Percentiles rank a stretch among this genome's conserved stretches.
Evolutionary conservation across 176 grass and related monocot genomes (phyloP).

Genomic region (Carex myosuroides): DNA sequence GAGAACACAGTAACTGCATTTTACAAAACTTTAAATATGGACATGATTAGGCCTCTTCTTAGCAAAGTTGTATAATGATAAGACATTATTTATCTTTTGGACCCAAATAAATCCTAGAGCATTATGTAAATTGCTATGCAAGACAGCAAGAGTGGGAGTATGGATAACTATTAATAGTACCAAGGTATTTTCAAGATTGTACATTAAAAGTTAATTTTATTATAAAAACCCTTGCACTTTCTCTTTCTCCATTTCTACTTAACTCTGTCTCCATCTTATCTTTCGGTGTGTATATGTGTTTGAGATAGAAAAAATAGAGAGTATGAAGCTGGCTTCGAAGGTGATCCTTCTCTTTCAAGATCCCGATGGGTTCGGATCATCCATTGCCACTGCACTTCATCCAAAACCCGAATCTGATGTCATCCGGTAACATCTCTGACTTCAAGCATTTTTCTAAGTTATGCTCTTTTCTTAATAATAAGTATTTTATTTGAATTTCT

Average conservation of each 20-base stretch:
- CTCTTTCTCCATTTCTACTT: background rate
- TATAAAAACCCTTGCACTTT: background rate
- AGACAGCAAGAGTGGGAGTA: background rate
- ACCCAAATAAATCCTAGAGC: background rate
- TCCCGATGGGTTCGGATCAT: slow-evolving; percentile 41
- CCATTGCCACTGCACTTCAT: slow-evolving; percentile 41
- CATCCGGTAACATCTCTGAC: slow-evolving; percentile 36
- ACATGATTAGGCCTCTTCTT: background rate
- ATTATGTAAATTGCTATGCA: background rate
- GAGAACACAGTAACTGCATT: background rate
- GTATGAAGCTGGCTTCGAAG: slow-evolving; percentile 48
- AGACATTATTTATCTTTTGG: background rate
- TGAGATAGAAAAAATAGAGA: background rate
- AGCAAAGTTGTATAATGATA: background rate
- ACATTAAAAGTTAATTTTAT: background rate
- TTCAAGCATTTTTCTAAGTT: background rate
- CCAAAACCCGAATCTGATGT: slow-evolving; percentile 27
- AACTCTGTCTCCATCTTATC: background rate
- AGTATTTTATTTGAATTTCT: slow-evolving; percentile 11
- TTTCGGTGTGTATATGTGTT: background rate
- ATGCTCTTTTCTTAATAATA: background rate
- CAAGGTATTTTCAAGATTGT: background rate
- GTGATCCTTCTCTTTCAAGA: slow-evolving; percentile 55
- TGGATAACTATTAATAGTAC: background rate
- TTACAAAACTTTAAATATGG: background rate